Percentiles rank a stretch among this genome's conserved stretches.
Conservation (phyloP, 495 filamentous ascomycete genomes). For the Gamarada debralockiae region DNA sequence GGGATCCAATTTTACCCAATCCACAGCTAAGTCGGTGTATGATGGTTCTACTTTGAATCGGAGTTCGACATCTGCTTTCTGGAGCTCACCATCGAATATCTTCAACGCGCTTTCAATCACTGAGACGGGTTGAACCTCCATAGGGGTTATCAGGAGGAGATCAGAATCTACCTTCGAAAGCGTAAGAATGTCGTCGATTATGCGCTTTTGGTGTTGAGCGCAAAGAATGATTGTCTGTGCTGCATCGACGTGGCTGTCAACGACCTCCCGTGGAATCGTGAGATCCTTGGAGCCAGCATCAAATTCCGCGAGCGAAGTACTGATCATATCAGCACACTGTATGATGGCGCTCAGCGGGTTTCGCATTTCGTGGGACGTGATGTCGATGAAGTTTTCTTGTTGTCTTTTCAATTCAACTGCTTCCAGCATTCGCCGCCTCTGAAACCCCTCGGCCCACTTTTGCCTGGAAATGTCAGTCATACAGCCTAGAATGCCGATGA, state of each 20-base stretch:
- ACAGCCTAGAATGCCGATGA: slow-evolving; percentile 46
- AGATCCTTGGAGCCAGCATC: neutral
- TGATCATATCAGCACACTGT: slow-evolving; percentile 62
- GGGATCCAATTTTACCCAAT: slow-evolving; percentile 76
- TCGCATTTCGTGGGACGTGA: slow-evolving; percentile 81
- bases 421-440: slow-evolving; percentile 54
- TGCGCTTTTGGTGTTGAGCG: slow-evolving; percentile 74
- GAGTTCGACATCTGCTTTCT: slow-evolving; percentile 63
- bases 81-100: slow-evolving; percentile 75
- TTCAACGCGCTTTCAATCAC: slow-evolving; percentile 64
- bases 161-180: slow-evolving; percentile 84
- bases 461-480: slow-evolving; percentile 52
- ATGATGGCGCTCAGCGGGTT: slow-evolving; percentile 60
- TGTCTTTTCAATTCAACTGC: slow-evolving; percentile 63
- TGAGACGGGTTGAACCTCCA: slow-evolving; percentile 63
- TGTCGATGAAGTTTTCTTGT: slow-evolving; percentile 85
- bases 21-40: slow-evolving; percentile 54
- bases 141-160: slow-evolving; percentile 69
- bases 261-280: slow-evolving; percentile 1
- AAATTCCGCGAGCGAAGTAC: slow-evolving; percentile 3
- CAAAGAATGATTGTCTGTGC: slow-evolving; percentile 80
- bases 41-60: slow-evolving; percentile 61
- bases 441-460: slow-evolving; percentile 58
- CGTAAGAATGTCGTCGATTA: slow-evolving; percentile 69
- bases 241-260: slow-evolving; percentile 58